Evolutionary conservation across 2,329 filamentous ascomycete genomes (phyloP).

Genomic region (Cercospora sp.): DNA sequence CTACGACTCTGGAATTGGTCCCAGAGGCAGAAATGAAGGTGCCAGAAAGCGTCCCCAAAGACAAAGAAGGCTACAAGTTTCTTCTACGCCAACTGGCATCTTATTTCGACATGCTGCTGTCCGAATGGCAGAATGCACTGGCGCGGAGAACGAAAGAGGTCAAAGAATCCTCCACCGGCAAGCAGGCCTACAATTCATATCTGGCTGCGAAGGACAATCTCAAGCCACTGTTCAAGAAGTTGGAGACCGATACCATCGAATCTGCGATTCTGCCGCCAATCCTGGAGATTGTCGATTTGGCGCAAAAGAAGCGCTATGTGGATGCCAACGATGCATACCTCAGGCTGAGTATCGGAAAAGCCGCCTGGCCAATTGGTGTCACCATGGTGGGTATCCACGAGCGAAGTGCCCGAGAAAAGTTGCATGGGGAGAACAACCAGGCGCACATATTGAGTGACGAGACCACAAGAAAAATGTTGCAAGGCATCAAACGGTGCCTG

Average conservation of each 20-base stretch:
- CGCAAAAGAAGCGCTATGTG: constrained; percentile 88
- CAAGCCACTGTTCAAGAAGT: constrained; percentile 82
- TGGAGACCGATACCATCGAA: constrained; percentile 79
- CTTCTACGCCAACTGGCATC: constrained; percentile 85
- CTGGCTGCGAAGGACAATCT: constrained; percentile 83
- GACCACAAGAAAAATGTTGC: constrained; percentile 88
- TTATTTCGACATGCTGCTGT: constrained; percentile 95
- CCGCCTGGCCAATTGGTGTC: constrained; percentile 95
- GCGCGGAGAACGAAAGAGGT: constrained; percentile 57
- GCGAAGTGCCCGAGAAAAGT: constrained; percentile 88
- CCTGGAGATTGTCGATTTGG: constrained; percentile 86
- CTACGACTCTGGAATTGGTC: constrained; percentile 77
- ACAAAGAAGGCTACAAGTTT: constrained; percentile 65
- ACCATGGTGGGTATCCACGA: constrained; percentile 99
- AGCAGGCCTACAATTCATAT: constrained; percentile 81
- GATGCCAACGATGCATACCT: constrained; percentile 96
- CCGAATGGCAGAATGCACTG: constrained; percentile 80
- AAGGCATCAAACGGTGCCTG: constrained; percentile 95
- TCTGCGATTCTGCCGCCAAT: constrained; percentile 72
- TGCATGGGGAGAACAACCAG: constrained; percentile 66
- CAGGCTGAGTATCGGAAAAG: constrained; percentile 71
- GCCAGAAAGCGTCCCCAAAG: constrained; percentile 59
- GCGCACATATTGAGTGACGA: constrained; percentile 98
- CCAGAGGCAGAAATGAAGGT: constrained; percentile 90
- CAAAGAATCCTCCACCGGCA: constrained; percentile 74